These are phyloP conservation scores for Ceratocystis destructans DNA, from an alignment of 2,329 filamentous ascomycete species.

Conservation along the genomic window DNA sequence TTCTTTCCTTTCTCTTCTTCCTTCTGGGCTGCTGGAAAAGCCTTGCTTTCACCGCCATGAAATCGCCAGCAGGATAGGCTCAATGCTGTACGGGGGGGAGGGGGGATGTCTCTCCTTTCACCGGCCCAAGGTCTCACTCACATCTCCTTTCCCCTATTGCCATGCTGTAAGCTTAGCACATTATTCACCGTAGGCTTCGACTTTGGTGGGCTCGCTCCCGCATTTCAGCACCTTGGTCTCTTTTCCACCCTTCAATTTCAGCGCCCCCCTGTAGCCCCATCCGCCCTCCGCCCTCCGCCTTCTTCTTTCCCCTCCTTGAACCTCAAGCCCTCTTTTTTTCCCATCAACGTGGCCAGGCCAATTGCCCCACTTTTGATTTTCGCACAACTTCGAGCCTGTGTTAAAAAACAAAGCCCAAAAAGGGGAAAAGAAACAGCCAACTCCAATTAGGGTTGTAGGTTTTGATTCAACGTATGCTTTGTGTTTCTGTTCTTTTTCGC, in stretches of 20 bases:
- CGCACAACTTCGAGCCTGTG: not conserved
- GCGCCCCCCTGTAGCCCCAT: not conserved
- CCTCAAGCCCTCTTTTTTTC: not conserved
- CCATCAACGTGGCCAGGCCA: not conserved
- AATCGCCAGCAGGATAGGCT: not conserved
- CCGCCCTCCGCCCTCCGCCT: not conserved
- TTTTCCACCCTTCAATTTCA: not conserved
- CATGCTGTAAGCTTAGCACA: not conserved
- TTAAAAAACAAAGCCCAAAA: not conserved
- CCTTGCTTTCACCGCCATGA: not conserved
- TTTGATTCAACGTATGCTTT: not conserved
- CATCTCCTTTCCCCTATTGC: not conserved
- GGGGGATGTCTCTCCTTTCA: not conserved
- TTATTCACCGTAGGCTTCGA: not conserved
- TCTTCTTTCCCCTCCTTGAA: not conserved
- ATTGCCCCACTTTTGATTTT: constrained; percentile 6
- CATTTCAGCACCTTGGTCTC: not conserved
- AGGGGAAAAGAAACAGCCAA: not conserved
- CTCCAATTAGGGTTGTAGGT: not conserved
- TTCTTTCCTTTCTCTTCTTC: not conserved
- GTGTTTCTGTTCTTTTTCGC: not conserved
- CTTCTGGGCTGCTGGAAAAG: not conserved
- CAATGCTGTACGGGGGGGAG: not conserved
- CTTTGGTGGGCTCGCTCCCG: not conserved
- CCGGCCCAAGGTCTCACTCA: not conserved